phyloP scores from a whole-genome alignment of 805 yeast species.

The Cyberlindnera xishuangbannaensis region DNA sequence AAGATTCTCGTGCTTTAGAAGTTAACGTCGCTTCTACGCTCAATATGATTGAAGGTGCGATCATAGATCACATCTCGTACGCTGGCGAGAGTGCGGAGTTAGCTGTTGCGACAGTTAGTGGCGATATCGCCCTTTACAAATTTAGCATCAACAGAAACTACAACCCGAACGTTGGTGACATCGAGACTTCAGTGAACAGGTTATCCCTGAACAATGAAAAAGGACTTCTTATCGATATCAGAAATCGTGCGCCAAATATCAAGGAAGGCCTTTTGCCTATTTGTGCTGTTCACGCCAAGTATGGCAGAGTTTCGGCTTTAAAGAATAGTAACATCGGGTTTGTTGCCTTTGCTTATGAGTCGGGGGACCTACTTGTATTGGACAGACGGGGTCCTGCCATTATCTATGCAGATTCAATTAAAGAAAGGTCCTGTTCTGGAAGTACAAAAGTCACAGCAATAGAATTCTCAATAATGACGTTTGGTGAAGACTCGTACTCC shows the following conservation, averaged over 20 bases:
- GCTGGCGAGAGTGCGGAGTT: conserved; percentile 75
- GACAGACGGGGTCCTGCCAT: conserved; percentile 80
- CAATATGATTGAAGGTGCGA: conserved; percentile 37
- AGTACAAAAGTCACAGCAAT: conserved; percentile 44
- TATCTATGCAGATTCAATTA: conserved; percentile 38
- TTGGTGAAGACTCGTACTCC: conserved; percentile 62
- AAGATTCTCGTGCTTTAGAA: conserved; percentile 53
- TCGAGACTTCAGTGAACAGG: conserved; percentile 27
- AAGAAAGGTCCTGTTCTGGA: conserved; percentile 20
- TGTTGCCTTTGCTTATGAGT: conserved; percentile 69
- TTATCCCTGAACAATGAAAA: conserved; percentile 26
- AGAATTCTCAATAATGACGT: conserved; percentile 69
- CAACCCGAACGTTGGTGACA: conserved; percentile 30
- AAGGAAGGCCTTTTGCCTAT: conserved; percentile 61
- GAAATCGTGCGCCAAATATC: conserved; percentile 46
- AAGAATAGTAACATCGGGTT: conserved; percentile 75
- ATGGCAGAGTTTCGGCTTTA: conserved; percentile 52
- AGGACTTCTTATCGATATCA: conserved; percentile 39
- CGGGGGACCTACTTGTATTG: conserved; percentile 69
- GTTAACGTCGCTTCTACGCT: conserved; percentile 48
- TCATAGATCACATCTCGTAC: conserved; percentile 58
- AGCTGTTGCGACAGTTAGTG: conserved; percentile 58
- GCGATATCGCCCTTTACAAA: conserved; percentile 71
- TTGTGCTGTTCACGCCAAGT: conserved; percentile 37
- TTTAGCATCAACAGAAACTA: conserved; percentile 51